phyloP scores from a whole-genome alignment of 176 grass and related monocot species.

The Neostapfia colusana region DNA sequence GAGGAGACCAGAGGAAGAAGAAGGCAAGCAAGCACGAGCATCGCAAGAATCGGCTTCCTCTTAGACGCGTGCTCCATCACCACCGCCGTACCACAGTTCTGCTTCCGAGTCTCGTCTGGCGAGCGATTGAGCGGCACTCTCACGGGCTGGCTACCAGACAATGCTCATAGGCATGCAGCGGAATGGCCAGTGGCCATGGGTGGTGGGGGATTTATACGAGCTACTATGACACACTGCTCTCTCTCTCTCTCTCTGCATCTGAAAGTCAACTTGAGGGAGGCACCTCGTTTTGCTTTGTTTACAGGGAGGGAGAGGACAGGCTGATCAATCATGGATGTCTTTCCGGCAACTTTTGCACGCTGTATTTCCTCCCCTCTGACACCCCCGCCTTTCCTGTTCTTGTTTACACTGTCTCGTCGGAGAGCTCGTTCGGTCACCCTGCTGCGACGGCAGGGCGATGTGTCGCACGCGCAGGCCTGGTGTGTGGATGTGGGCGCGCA shows the following conservation, averaged over 20 bases:
- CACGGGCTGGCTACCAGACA: not conserved
- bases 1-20: constrained; percentile 48
- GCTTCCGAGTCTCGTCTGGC: not conserved
- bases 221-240: not conserved
- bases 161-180: not conserved
- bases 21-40: constrained; percentile 47
- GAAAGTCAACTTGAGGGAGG: constrained; percentile 25
- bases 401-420: not conserved
- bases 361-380: not conserved
- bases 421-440: not conserved
- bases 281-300: constrained; percentile 19
- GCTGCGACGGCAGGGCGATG: not conserved
- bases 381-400: not conserved
- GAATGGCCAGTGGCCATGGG: constrained; percentile 21
- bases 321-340: not conserved
- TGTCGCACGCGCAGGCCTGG: constrained; percentile 2
- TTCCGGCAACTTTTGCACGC: not conserved
- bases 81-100: not conserved
- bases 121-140: not conserved
- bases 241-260: not conserved
- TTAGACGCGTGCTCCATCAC: constrained; percentile 12
- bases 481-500: constrained; percentile 17
- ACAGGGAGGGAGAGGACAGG: not conserved
- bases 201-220: constrained; percentile 42
- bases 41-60: constrained; percentile 32